These are phyloP conservation scores for Sugiyamaella lignohabitans DNA, from an alignment of 805 yeast species.

Conservation along the genomic window DNA sequence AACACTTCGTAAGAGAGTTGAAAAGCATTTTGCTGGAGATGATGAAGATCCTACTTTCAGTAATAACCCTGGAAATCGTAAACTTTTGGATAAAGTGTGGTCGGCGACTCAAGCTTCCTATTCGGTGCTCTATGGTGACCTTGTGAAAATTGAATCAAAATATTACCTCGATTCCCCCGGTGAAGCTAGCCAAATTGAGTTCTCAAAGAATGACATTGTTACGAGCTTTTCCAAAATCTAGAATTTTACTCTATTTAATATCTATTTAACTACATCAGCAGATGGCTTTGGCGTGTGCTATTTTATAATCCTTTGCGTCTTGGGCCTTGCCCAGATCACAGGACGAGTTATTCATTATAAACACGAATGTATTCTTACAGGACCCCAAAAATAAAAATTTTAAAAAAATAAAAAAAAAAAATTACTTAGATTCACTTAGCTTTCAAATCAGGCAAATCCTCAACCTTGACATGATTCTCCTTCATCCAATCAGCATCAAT, in stretches of 20 bases:
- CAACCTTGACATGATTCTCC: constrained; percentile 55
- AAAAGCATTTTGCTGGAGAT: constrained; percentile 43
- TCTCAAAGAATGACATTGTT: constrained; percentile 51
- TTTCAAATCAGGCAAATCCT: constrained; percentile 33
- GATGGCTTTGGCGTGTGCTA: no score
- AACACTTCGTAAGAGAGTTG: constrained; percentile 50
- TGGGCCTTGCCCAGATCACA: no score
- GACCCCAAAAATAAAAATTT: no score
- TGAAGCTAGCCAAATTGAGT: constrained; percentile 39
- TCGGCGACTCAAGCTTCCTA: constrained; percentile 59
- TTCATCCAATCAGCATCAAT: constrained; percentile 75
- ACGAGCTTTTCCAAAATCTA: no score
- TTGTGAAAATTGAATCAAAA: constrained; percentile 50
- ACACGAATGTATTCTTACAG: no score
- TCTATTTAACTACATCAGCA: no score
- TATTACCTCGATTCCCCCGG: constrained; percentile 41
- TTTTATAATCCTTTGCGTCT: no score
- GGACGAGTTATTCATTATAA: no score
- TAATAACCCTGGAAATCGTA: constrained; percentile 39
- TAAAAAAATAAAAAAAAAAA: no score
- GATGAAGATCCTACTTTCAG: constrained; percentile 27
- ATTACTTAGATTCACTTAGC: no score
- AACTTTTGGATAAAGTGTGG: constrained; percentile 61
- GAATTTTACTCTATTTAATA: no score
- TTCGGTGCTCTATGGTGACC: constrained; percentile 46